A percentile compares a stretch with the other conserved stretches of the same genome.
phyloP scores from a whole-genome alignment of 331 rosid species.

The Pyracantha coccinea region DNA sequence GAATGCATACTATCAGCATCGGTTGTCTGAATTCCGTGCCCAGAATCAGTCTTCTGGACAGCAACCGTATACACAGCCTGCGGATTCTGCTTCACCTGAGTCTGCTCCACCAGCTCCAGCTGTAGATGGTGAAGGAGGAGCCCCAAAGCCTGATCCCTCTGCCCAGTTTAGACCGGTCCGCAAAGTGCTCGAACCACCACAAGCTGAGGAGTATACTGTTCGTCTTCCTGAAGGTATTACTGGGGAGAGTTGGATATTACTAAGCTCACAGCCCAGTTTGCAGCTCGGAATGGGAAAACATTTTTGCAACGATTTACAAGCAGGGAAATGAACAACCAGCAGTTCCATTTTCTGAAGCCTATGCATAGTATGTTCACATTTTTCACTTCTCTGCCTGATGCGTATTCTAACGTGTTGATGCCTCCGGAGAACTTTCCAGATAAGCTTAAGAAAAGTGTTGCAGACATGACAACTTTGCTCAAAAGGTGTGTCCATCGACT shows the following conservation, averaged over 20 bases:
- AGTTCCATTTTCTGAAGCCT: slow-evolving; percentile 88
- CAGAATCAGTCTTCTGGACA: slow-evolving; percentile 53
- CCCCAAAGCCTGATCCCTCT: slow-evolving; percentile 52
- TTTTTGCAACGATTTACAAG: slow-evolving; percentile 85
- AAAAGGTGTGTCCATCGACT: slow-evolving; percentile 82
- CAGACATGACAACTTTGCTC: slow-evolving; percentile 88
- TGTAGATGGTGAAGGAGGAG: slow-evolving; percentile 38
- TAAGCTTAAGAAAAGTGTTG: slow-evolving; percentile 64
- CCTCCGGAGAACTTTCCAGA: slow-evolving; percentile 81
- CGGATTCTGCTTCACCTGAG: slow-evolving; percentile 40
- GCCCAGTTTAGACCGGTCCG: slow-evolving; percentile 61
- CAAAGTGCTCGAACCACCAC: slow-evolving; percentile 83
- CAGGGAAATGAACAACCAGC: slow-evolving; percentile 81
- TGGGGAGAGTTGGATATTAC: slow-evolving; percentile 89
- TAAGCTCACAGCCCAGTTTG: slow-evolving; percentile 94
- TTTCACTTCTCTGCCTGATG: slow-evolving; percentile 91
- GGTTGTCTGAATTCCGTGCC: slow-evolving; percentile 75
- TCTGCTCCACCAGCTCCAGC: slow-evolving; percentile 26
- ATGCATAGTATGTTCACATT: slow-evolving; percentile 92
- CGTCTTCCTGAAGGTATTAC: slow-evolving; percentile 96
- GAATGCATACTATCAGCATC: slow-evolving; percentile 84
- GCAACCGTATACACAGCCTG: slow-evolving; percentile 34
- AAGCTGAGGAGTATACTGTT: slow-evolving; percentile 85
- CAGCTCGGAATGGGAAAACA: slow-evolving; percentile 86
- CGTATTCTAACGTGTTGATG: slow-evolving; percentile 88